Base-by-base conservation (phyloP, 768 basidiomycete species). In the Leccinum arenicola region DNA sequence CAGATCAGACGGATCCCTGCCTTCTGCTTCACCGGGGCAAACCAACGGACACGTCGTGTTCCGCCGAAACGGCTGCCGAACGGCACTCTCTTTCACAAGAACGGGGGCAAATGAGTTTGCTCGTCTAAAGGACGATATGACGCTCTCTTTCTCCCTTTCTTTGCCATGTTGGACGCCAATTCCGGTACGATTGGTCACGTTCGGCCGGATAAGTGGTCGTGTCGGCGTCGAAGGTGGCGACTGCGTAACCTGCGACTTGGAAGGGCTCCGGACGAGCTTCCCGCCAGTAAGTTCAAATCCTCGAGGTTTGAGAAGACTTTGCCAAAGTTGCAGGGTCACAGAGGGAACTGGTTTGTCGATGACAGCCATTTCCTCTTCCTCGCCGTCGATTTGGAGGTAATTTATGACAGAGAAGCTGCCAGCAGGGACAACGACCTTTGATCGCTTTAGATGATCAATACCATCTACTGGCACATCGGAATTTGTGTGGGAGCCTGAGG, bases 261-360 rank as follows among this genome's bases (percentile, higher is more conserved):
- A 78, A 1, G 87, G 86, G 59, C 84, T 88, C 23, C 83, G 80
- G 6, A 88, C 69, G 52, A 91, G 79, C 62, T 82, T 79, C 9
- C 85, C 83, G 11, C 56, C 78, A 19, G 80, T 73, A 56, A 89
- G 72, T 61, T 84, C 80, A 70, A 86, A 89, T 10, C 89, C 90
- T 9, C 89, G 82, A 27, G 81, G 76, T 57, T 82, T 80, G 29
- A 92, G 80, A 25, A 92, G 82, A 61, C 80, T 80, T 52, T 82
- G 78, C 90, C 90, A 92, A 8, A 91, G 78, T 58, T 85, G 83
- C 45, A 88, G 77, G 1, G 86, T 87, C 3, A 85, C 78, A 0
- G 78, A 78, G 1, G 86, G 86, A 1, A 84, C 74, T n/a, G 85
- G 84, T 54, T 78, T 82, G 11, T 84, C 76, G 17, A 80, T 71